Conservation (phyloP, 306 rosid species). For the Echinosophora koreensis region DNA sequence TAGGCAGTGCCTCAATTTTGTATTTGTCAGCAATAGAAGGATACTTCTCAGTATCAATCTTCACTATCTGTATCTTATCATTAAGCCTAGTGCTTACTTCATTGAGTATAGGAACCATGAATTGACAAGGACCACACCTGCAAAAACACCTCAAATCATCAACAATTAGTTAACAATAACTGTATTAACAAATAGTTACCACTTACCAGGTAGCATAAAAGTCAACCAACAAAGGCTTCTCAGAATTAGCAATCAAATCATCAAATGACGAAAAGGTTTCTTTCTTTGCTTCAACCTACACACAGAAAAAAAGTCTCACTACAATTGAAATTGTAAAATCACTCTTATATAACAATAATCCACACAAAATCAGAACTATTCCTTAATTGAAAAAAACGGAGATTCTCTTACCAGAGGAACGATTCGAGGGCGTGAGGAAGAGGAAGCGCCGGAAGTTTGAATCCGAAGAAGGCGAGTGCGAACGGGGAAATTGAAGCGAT, state of each 20-base stretch:
- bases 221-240: constrained; percentile 89
- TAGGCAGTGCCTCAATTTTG: constrained; percentile 88
- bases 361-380: neutral
- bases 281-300: constrained; percentile 85
- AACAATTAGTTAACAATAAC: neutral
- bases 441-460: constrained; percentile 47
- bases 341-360: neutral
- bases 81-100: constrained; percentile 71
- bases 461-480: constrained; percentile 56
- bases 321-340: neutral
- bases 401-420: constrained; percentile 61
- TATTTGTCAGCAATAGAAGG: constrained; percentile 82
- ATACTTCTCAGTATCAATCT: constrained; percentile 96
- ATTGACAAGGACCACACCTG: constrained; percentile 99
- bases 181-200: neutral
- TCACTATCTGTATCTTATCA: constrained; percentile 77
- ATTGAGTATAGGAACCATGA: constrained; percentile 87
- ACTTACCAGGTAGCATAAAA: constrained; percentile 93
- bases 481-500: constrained; percentile 60
- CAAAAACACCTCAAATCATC: neutral
- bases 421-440: constrained; percentile 54
- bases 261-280: constrained; percentile 84
- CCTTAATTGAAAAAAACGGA: neutral
- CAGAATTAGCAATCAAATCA: constrained; percentile 78
- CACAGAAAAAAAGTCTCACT: constrained; percentile 24